Percentiles rank a stretch among this genome's conserved stretches.
Evolutionary conservation across 2,329 filamentous ascomycete species (phyloP).

Genomic region (Trichoderma harzianum): DNA sequence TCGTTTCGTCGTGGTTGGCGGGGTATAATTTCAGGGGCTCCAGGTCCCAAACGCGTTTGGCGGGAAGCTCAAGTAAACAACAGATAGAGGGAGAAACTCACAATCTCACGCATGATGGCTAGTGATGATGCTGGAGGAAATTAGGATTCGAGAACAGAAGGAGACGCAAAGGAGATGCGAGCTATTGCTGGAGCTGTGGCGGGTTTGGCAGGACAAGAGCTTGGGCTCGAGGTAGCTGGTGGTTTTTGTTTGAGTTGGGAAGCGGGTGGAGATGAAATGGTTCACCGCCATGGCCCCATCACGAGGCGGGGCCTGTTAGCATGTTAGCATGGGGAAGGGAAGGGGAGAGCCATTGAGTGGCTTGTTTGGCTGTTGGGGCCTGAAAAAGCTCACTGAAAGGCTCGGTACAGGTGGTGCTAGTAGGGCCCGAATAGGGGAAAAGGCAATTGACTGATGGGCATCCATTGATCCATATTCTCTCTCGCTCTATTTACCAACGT

Average conservation of each 20-base stretch:
- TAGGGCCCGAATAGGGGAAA: background rate
- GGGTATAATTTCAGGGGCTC: constrained; percentile 39
- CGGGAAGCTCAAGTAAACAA: constrained; percentile 21
- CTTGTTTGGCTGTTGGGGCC: background rate
- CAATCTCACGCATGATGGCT: constrained; percentile 66
- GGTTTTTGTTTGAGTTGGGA: constrained; percentile 16
- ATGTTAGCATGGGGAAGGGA: background rate
- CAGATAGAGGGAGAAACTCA: constrained; percentile 40
- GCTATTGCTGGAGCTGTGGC: constrained; percentile 34
- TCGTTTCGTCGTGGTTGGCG: constrained; percentile 8
- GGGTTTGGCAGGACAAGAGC: constrained; percentile 25
- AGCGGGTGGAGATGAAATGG: constrained; percentile 7
- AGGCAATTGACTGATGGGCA: background rate
- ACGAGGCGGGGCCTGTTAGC: constrained; percentile 1
- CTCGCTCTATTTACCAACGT: background rate
- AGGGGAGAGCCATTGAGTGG: constrained; percentile 4
- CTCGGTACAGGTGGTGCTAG: background rate
- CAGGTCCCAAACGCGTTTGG: constrained; percentile 37
- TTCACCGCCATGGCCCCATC: constrained; percentile 29
- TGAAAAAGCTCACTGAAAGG: background rate
- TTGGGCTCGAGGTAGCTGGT: constrained; percentile 13
- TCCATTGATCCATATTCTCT: background rate
- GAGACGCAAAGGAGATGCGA: constrained; percentile 21
- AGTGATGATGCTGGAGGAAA: constrained; percentile 26
- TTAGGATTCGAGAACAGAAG: constrained; percentile 21